Percentiles rank a stretch among this genome's conserved stretches.
phyloP scores from a whole-genome alignment of 2,329 filamentous ascomycete species.

The Myriangium duriaei region DNA sequence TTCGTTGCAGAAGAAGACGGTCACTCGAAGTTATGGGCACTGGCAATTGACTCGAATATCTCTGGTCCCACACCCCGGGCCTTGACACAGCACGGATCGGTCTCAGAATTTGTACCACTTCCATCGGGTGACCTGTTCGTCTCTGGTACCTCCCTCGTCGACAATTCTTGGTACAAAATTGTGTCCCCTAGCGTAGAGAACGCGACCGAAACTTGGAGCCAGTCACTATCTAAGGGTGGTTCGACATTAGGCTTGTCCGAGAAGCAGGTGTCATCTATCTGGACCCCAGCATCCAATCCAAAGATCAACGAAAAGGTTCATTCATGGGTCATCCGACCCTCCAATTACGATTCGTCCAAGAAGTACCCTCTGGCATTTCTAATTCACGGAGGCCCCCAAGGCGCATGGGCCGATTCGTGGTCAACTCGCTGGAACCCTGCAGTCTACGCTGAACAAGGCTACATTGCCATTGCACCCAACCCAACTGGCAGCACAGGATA shows the following conservation, averaged over 20 bases:
- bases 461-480: slow-evolving; percentile 70
- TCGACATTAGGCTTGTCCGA: slow-evolving; percentile 53
- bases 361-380: slow-evolving; percentile 69
- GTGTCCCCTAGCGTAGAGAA: slow-evolving; percentile 35
- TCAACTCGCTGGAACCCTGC: slow-evolving; percentile 77
- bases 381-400: slow-evolving; percentile 74
- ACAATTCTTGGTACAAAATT: slow-evolving; percentile 58
- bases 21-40: slow-evolving; percentile 47
- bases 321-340: slow-evolving; percentile 53
- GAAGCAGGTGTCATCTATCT: slow-evolving; percentile 54
- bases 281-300: slow-evolving; percentile 50
- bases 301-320: slow-evolving; percentile 47
- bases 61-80: slow-evolving; percentile 30
- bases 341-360: slow-evolving; percentile 52
- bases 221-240: slow-evolving; percentile 52
- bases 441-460: slow-evolving; percentile 77
- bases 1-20: slow-evolving; percentile 63
- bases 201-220: slow-evolving; percentile 18
- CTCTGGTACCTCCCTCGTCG: slow-evolving; percentile 54
- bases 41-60: slow-evolving; percentile 33
- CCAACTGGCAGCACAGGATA: slow-evolving; percentile 75
- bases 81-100: slow-evolving; percentile 42
- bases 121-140: slow-evolving; percentile 45
- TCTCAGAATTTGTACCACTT: slow-evolving; percentile 42
- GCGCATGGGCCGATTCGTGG: slow-evolving; percentile 64